Evolutionary conservation across 2,329 filamentous ascomycete genomes (phyloP), one percentile per base, ranked within the genome.

Genomic region (Trichoderma sp.): DNA sequence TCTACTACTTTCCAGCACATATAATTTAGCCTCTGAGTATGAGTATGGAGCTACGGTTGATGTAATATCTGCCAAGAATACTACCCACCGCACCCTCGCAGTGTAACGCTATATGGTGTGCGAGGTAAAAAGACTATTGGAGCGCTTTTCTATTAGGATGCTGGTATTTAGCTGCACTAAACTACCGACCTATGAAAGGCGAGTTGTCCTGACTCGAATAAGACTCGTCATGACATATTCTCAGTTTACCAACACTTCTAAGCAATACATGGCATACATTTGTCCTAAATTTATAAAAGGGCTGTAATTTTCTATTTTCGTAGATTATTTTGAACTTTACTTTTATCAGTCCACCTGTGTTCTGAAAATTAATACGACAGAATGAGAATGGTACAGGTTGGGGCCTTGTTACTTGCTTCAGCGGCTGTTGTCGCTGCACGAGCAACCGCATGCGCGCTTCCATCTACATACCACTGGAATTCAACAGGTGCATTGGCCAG

Each of bases 401-500:
- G 45, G 3, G 12, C 7, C n/a, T n/a, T 53, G 22, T 15, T 64
- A 15, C 34, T 64, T 15, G 45, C 60, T n/a, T 53, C 19, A 10
- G 45, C 27, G 45, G 15, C 45, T n/a, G 10, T 19, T 15, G 60
- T 39, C 34, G 3, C 13, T 6, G 45, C 60, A 39, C 22, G 25
- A 53, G 42, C 22, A 4, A 15, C 60, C 12, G 32, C 59, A n/a
- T 64, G 60, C 37, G 25, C 50, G 7, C 60, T 64, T 34, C 60
- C 60, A 25, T 64, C 60, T 2, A 45, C 50, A n/a, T 64, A 64
- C 12, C 61, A 35, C 13, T 64, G 61, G 61, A 64, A 54, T 12
- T 64, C 61, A 8, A 64, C 61, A 7, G 50, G 35, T 13, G 17
- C 35, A 2, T n/a, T 64, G n/a, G 61, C 61, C 35, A 64, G 22